Conservation (phyloP, 306 rosid species). For the Corylus heterophylla region DNA sequence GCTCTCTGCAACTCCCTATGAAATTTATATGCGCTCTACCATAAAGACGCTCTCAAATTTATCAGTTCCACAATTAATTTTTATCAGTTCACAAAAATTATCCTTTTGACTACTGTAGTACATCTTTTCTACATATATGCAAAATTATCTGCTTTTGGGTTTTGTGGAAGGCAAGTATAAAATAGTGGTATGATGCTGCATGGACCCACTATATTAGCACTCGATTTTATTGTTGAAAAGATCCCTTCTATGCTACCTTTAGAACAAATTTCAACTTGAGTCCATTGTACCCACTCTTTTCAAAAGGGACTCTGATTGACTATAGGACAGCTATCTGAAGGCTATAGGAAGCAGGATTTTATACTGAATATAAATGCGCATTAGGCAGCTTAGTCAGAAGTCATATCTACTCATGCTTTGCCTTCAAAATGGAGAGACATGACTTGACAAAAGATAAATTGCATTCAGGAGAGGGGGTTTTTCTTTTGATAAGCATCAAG, state of each 20-base stretch:
- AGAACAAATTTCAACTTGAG: background rate
- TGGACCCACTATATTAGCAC: background rate
- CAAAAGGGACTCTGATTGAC: too few relatives aligned
- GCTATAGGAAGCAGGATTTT: background rate
- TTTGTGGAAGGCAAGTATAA: background rate
- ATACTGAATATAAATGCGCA: background rate
- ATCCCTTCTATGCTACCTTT: background rate
- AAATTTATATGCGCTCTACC: background rate
- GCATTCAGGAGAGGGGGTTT: background rate
- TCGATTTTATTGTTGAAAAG: background rate
- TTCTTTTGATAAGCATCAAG: too few relatives aligned
- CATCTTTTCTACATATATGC: background rate
- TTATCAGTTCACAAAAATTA: background rate
- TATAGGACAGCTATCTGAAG: background rate
- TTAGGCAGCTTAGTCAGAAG: background rate
- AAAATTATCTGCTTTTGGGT: background rate
- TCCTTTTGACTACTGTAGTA: background rate
- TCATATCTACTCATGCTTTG: background rate
- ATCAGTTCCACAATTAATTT: background rate
- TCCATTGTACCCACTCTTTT: background rate
- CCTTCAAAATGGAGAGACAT: background rate
- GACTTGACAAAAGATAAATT: background rate
- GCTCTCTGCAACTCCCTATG: background rate
- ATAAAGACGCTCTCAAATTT: background rate
- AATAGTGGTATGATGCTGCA: background rate